Percentiles rank a stretch among this genome's conserved stretches.
These are phyloP conservation scores for Aspergillus carlsbadensis DNA, from an alignment of 495 filamentous ascomycete species.

Conservation along the genomic window DNA sequence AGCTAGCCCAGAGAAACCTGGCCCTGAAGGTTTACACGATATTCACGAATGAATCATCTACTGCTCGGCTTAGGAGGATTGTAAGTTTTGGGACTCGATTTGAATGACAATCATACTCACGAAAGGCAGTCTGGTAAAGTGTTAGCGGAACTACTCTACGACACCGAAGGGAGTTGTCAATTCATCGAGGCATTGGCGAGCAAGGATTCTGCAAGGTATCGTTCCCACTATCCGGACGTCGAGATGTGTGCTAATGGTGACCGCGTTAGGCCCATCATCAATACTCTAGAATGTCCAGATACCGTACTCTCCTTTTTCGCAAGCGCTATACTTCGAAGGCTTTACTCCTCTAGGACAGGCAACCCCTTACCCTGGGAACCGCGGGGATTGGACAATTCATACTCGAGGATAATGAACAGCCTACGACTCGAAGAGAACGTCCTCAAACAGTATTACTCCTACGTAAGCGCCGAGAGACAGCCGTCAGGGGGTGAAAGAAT, in stretches of 20 bases:
- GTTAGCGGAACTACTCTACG: conserved; percentile 12
- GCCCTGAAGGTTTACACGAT: background rate
- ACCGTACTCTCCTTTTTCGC: conserved; percentile 6
- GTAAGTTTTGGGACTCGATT: conserved; percentile 1
- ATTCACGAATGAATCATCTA: conserved; percentile 4
- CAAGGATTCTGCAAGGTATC: conserved; percentile 5
- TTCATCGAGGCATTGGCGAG: background rate
- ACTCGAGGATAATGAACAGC: conserved; percentile 1
- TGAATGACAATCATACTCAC: background rate
- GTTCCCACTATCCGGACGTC: background rate
- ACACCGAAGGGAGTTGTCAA: background rate
- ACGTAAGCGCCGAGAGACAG: background rate
- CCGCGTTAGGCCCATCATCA: background rate
- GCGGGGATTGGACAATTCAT: conserved; percentile 9
- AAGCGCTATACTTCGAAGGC: background rate
- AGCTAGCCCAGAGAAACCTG: background rate
- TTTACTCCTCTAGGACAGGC: background rate
- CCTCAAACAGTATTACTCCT: conserved; percentile 2
- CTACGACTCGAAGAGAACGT: background rate
- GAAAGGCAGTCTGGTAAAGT: conserved; percentile 18
- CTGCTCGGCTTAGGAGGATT: conserved; percentile 9
- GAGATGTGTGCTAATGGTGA: background rate
- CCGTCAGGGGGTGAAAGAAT: background rate
- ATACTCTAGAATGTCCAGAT: background rate
- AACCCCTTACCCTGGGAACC: background rate